phyloP scores from a whole-genome alignment of 257 asterid genomes.

The Solanum megistacrolobum region DNA sequence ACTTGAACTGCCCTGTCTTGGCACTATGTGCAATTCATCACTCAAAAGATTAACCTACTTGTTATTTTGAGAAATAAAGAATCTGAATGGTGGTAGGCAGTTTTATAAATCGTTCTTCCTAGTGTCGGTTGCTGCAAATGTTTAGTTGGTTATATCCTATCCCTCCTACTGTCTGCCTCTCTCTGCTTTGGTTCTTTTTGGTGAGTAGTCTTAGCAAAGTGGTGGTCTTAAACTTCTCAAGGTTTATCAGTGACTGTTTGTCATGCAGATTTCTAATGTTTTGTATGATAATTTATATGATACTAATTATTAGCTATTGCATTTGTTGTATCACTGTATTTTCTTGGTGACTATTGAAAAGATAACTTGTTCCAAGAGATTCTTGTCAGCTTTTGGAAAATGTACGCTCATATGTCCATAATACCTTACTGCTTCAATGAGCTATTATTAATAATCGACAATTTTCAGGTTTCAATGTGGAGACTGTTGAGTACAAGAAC shows the following conservation, averaged over 20 bases:
- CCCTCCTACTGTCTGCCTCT: not conserved
- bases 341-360: not conserved
- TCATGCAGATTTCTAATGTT: not conserved
- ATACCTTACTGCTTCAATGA: not conserved
- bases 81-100: not conserved
- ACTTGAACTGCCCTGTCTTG: not conserved
- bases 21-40: not conserved
- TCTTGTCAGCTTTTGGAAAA: not conserved
- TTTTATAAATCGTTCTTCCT: not conserved
- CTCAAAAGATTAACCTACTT: not conserved
- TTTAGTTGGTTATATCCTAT: not conserved
- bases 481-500: slow-evolving; percentile 86
- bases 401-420: not conserved
- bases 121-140: not conserved
- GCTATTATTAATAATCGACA: not conserved
- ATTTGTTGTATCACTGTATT: not conserved
- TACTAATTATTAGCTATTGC: not conserved
- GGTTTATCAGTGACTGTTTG: not conserved
- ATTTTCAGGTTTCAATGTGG: slow-evolving; percentile 71
- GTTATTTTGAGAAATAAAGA: not conserved
- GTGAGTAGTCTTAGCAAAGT: not conserved
- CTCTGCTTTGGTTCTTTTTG: not conserved
- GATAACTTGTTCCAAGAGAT: not conserved
- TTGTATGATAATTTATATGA: not conserved
- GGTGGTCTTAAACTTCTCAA: not conserved